Percentiles rank a stretch among this genome's conserved stretches.
phyloP scores from a whole-genome alignment of 2,329 filamentous ascomycete genomes.

The Colletotrichum orchidophilum region DNA sequence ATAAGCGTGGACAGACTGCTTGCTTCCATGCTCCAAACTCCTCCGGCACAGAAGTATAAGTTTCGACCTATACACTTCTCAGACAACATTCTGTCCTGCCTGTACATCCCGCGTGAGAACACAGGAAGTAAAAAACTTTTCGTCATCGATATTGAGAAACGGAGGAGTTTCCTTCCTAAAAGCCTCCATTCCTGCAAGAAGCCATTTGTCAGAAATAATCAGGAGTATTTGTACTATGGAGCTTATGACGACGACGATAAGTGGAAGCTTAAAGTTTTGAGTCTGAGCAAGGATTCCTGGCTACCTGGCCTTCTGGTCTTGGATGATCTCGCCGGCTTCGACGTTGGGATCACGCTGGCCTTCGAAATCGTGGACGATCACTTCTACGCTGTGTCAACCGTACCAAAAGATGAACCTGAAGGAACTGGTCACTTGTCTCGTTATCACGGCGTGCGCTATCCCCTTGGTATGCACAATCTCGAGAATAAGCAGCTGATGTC shows the following conservation, averaged over 20 bases:
- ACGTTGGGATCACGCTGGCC: slow-evolving; percentile 72
- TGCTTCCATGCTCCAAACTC: not conserved
- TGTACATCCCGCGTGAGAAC: slow-evolving; percentile 55
- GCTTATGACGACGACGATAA: slow-evolving; percentile 67
- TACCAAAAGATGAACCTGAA: slow-evolving; percentile 67
- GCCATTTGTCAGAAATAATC: slow-evolving; percentile 74
- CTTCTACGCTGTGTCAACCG: slow-evolving; percentile 76
- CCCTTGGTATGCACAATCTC: slow-evolving; percentile 55
- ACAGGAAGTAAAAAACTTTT: slow-evolving; percentile 60
- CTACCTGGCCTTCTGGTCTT: slow-evolving; percentile 59
- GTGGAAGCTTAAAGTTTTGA: slow-evolving; percentile 68
- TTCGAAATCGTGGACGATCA: slow-evolving; percentile 74
- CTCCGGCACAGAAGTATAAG: slow-evolving; percentile 46
- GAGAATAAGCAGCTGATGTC: slow-evolving; percentile 47
- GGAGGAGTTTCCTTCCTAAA: slow-evolving; percentile 51
- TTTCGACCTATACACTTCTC: slow-evolving; percentile 67
- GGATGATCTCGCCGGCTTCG: slow-evolving; percentile 67
- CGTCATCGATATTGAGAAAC: slow-evolving; percentile 52
- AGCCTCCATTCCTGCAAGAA: slow-evolving; percentile 58
- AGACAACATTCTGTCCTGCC: slow-evolving; percentile 64
- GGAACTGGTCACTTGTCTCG: slow-evolving; percentile 74
- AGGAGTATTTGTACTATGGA: slow-evolving; percentile 70
- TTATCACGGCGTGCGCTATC: slow-evolving; percentile 74
- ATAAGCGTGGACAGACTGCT: slow-evolving; percentile 47
- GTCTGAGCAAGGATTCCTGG: slow-evolving; percentile 52